Percentiles rank a stretch among this genome's conserved stretches.
These are phyloP conservation scores for Sarcodon sp. DNA, from an alignment of 768 basidiomycete species.

Conservation along the genomic window DNA sequence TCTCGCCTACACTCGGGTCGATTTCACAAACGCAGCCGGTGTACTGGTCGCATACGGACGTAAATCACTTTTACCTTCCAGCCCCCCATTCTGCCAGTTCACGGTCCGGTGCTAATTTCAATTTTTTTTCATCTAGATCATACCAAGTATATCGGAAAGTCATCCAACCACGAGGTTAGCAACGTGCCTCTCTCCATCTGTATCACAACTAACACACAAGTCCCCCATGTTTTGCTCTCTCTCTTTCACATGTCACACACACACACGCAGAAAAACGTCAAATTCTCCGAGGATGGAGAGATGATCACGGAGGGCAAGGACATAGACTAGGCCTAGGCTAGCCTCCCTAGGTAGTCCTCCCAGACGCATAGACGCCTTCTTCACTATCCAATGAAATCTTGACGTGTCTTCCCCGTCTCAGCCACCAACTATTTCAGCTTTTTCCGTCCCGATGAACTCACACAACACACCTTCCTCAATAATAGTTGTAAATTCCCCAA, in stretches of 20 bases:
- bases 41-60: conserved; percentile 75
- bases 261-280: conserved; percentile 51
- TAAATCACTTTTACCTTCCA: conserved; percentile 21
- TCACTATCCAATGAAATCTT: no score
- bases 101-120: neutral
- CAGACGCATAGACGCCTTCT: no score
- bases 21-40: conserved; percentile 55
- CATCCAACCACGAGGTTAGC: conserved; percentile 29
- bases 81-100: neutral
- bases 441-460: no score
- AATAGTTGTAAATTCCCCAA: no score
- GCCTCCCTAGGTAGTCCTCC: no score
- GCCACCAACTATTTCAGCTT: no score
- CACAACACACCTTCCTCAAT: no score
- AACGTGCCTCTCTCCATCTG: neutral
- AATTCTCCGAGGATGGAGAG: conserved; percentile 71
- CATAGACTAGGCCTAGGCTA: no score
- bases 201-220: conserved; percentile 23
- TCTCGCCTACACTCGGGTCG: conserved; percentile 70
- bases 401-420: no score
- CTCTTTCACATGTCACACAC: neutral
- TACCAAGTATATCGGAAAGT: conserved; percentile 77
- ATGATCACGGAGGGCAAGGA: conserved; percentile 45
- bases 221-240: conserved; percentile 7
- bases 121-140: conserved; percentile 38